These are phyloP conservation scores for Bipolaris cookei DNA, from an alignment of 2,329 filamentous ascomycete genomes.

Conservation along the genomic window DNA sequence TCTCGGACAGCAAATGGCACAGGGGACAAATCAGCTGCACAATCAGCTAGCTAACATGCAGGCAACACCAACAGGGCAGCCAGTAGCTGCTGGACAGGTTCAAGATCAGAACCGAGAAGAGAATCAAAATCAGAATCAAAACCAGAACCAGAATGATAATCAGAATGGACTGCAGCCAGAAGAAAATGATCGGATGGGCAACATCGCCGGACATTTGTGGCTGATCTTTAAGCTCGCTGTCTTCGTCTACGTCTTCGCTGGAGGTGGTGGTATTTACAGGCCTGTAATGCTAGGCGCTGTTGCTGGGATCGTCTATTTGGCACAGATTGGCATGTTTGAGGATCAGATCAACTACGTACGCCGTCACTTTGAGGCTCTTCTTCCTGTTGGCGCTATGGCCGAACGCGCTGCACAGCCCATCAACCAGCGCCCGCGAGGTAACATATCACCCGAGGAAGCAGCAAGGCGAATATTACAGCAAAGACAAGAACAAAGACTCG, in stretches of 20 bases:
- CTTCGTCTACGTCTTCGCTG: slow-evolving; percentile 64
- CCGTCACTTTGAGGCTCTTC: slow-evolving; percentile 54
- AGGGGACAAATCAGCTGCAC: slow-evolving; percentile 22
- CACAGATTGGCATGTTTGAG: slow-evolving; percentile 52
- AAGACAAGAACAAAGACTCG: slow-evolving; percentile 35
- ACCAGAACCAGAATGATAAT: slow-evolving; percentile 14
- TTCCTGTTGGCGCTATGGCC: slow-evolving; percentile 35
- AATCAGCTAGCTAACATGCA: slow-evolving; percentile 29
- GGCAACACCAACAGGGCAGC: slow-evolving; percentile 27
- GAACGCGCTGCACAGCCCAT: slow-evolving; percentile 25
- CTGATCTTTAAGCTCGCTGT: slow-evolving; percentile 64
- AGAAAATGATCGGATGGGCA: slow-evolving; percentile 35
- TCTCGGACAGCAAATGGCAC: slow-evolving; percentile 41
- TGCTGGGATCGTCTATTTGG: slow-evolving; percentile 51
- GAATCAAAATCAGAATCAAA: slow-evolving; percentile 19
- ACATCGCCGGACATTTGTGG: slow-evolving; percentile 57
- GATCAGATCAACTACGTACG: slow-evolving; percentile 48
- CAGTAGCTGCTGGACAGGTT: slow-evolving; percentile 17
- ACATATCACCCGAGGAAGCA: slow-evolving; percentile 51
- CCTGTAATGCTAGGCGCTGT: slow-evolving; percentile 51
- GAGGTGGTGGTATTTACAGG: slow-evolving; percentile 51
- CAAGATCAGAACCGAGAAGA: slow-evolving; percentile 24
- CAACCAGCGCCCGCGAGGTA: slow-evolving; percentile 20
- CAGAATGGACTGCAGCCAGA: slow-evolving; percentile 20
- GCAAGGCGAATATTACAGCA: slow-evolving; percentile 51